Evolutionary conservation across 139 green algal genomes (phyloP).

Genomic region (Volvox reticuliferus): DNA sequence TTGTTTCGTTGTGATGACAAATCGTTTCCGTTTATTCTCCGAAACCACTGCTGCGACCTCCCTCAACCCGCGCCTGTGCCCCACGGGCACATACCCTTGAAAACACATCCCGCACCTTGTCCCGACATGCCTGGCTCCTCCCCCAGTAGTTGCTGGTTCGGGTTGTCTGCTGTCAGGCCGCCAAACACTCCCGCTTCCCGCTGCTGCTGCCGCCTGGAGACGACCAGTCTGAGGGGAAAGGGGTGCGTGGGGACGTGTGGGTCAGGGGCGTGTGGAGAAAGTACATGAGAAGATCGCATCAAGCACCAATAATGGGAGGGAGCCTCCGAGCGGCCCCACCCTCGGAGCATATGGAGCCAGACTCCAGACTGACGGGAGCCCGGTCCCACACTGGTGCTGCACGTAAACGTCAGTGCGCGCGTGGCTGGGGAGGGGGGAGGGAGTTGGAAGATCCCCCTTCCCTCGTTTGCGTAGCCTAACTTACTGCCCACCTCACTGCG

Average conservation of each 20-base stretch:
- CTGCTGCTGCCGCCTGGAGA: conserved; percentile 12
- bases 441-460: no score
- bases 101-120: neutral
- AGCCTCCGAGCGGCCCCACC: neutral
- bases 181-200: conserved; percentile 50
- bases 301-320: no score
- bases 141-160: conserved; percentile 72
- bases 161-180: conserved; percentile 34
- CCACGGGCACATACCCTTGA: neutral
- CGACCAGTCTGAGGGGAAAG: neutral
- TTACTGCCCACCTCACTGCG: no score
- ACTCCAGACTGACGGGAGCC: neutral
- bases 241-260: neutral
- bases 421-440: no score
- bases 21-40: neutral
- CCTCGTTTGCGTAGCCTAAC: no score
- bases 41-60: neutral
- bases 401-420: no score
- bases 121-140: conserved; percentile 33
- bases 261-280: neutral
- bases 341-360: neutral
- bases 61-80: no score
- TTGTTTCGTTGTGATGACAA: neutral
- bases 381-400: neutral
- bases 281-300: neutral